phyloP scores from a whole-genome alignment of 768 basidiomycete genomes.

The Termitomyces sp. region DNA sequence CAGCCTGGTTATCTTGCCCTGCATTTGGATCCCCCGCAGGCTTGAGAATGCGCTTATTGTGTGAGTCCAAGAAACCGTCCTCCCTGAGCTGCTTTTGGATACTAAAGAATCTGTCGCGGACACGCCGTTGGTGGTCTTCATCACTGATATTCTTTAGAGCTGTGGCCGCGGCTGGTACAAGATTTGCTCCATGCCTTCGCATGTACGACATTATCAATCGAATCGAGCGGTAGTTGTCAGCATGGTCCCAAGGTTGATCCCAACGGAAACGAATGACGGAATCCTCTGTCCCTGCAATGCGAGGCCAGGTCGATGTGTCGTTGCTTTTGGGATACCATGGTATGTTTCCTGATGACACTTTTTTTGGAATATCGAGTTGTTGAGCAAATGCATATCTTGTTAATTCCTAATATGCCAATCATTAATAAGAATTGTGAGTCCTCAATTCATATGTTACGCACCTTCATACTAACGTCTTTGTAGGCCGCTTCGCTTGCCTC shows the following conservation, averaged over 20 bases:
- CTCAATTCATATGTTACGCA: too few relatives aligned
- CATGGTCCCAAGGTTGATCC: neutral
- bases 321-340: constrained; percentile 7
- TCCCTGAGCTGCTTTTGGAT: constrained; percentile 5
- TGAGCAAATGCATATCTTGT: neutral
- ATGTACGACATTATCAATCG: constrained; percentile 9
- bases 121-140: neutral
- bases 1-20: too few relatives aligned
- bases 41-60: neutral
- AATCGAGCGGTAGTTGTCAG: constrained; percentile 7
- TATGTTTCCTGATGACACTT: neutral
- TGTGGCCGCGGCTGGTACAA: neutral
- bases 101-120: neutral
- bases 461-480: too few relatives aligned
- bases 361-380: neutral
- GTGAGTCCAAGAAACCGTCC: neutral
- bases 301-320: constrained; percentile 9
- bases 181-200: neutral
- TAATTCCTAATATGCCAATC: neutral
- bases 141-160: constrained; percentile 4
- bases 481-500: too few relatives aligned
- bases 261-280: too few relatives aligned
- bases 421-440: too few relatives aligned
- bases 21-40: too few relatives aligned
- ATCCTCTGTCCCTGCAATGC: too few relatives aligned